phyloP scores from a whole-genome alignment of 495 filamentous ascomycete species.

The Neurospora sp. region DNA sequence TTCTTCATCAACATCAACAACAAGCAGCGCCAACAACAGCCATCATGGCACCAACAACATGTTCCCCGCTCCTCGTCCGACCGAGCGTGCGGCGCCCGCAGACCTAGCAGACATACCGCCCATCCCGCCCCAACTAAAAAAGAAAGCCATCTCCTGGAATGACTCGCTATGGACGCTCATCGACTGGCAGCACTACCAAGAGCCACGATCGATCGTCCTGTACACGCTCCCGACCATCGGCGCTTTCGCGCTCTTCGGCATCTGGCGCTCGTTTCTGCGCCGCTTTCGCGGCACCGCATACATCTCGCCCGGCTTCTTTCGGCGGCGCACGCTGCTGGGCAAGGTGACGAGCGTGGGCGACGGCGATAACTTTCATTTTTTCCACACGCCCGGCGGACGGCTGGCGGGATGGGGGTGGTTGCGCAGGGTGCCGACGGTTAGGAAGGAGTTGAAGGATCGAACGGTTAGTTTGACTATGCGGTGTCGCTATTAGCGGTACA shows the following conservation, averaged over 20 bases:
- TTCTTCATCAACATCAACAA: neutral
- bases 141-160: slow-evolving; percentile 35
- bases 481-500: no score
- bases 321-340: slow-evolving; percentile 65
- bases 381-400: slow-evolving; percentile 84
- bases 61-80: neutral
- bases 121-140: slow-evolving; percentile 11
- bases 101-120: neutral
- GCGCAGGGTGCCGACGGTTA: slow-evolving; percentile 57
- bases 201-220: slow-evolving; percentile 38
- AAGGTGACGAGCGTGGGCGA: slow-evolving; percentile 89
- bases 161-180: slow-evolving; percentile 37
- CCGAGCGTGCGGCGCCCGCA: neutral
- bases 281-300: slow-evolving; percentile 65
- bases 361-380: slow-evolving; percentile 88
- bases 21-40: neutral
- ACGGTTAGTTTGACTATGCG: slow-evolving; percentile 47
- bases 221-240: slow-evolving; percentile 60
- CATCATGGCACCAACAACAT: neutral
- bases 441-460: slow-evolving; percentile 56
- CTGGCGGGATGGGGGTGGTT: slow-evolving; percentile 87
- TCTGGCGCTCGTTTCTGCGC: slow-evolving; percentile 59
- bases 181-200: slow-evolving; percentile 59
- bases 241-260: slow-evolving; percentile 51
- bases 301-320: slow-evolving; percentile 60